These are phyloP conservation scores for Yarrowia keelungensis DNA, from an alignment of 805 yeast genomes.

Conservation along the genomic window DNA sequence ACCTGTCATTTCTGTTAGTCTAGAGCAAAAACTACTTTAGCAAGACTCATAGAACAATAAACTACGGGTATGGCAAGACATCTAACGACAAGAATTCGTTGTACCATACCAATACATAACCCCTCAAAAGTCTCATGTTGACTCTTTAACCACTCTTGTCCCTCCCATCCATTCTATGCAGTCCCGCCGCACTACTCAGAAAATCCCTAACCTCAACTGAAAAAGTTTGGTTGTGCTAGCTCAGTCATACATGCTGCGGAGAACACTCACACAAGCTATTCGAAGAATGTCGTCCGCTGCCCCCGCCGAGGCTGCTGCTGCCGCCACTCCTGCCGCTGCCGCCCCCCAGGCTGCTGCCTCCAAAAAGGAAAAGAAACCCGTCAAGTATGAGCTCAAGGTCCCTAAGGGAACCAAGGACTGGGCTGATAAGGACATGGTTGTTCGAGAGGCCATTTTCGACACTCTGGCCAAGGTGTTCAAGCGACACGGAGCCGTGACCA, in stretches of 20 bases:
- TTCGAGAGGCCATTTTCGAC: constrained; percentile 84
- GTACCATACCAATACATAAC: no score
- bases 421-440: constrained; percentile 97
- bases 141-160: background rate
- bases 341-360: constrained; percentile 32
- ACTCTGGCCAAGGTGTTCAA: constrained; percentile 78
- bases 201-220: constrained; percentile 37
- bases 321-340: background rate
- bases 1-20: no score
- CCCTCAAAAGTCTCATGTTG: background rate
- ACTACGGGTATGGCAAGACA: no score
- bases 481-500: constrained; percentile 97
- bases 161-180: no score
- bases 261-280: constrained; percentile 22
- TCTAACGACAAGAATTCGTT: no score
- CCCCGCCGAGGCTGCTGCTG: constrained; percentile 25
- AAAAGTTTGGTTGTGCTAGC: constrained; percentile 29
- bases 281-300: constrained; percentile 36
- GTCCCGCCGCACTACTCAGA: constrained; percentile 4
- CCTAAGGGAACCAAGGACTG: constrained; percentile 98
- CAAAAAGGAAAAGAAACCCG: constrained; percentile 38
- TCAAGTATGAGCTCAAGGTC: constrained; percentile 80
- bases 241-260: constrained; percentile 35
- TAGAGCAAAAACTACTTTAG: no score
- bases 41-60: no score